Conservation (phyloP, 768 basidiomycete genomes). For the Phlebiopsis gigantea region DNA sequence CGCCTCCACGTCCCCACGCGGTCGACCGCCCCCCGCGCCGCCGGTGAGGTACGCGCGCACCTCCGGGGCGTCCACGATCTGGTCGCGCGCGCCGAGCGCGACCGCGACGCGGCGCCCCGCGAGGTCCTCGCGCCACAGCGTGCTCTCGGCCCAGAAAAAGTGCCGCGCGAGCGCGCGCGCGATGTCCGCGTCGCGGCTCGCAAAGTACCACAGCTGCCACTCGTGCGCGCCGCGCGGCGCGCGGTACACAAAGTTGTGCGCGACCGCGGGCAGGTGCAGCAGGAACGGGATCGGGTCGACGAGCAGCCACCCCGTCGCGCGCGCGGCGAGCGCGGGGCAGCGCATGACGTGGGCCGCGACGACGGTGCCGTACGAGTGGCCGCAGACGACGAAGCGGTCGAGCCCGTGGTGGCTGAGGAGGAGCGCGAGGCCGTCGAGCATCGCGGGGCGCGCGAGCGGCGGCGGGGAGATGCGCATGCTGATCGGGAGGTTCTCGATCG, state of each 20-base stretch:
- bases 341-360: slow-evolving; percentile 50
- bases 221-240: slow-evolving; percentile 44
- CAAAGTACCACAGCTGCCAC: slow-evolving; percentile 67
- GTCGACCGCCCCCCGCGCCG: slow-evolving; percentile 10
- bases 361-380: slow-evolving; percentile 63
- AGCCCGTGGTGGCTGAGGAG: slow-evolving; percentile 42
- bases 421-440: slow-evolving; percentile 36
- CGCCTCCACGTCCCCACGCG: slow-evolving; percentile 7
- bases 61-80: slow-evolving; percentile 35
- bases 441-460: slow-evolving; percentile 36
- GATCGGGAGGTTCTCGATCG: slow-evolving; percentile 56
- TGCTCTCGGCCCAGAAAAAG: slow-evolving; percentile 64
- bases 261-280: slow-evolving; percentile 56
- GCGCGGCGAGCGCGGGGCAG: slow-evolving; percentile 23
- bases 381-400: slow-evolving; percentile 37
- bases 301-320: slow-evolving; percentile 43
- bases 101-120: slow-evolving; percentile 27
- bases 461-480: slow-evolving; percentile 55
- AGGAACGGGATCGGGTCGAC: slow-evolving; percentile 65
- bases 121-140: slow-evolving; percentile 57
- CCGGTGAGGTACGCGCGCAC: slow-evolving; percentile 38
- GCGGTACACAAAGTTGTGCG: slow-evolving; percentile 64
- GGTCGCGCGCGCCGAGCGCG: slow-evolving; percentile 35
- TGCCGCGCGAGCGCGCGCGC: slow-evolving; percentile 51
- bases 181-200: slow-evolving; percentile 58